Evolutionary conservation across 371 early-diverging fungal species (phyloP).

Genomic region (Thermomucor indicae-seudaticae): DNA sequence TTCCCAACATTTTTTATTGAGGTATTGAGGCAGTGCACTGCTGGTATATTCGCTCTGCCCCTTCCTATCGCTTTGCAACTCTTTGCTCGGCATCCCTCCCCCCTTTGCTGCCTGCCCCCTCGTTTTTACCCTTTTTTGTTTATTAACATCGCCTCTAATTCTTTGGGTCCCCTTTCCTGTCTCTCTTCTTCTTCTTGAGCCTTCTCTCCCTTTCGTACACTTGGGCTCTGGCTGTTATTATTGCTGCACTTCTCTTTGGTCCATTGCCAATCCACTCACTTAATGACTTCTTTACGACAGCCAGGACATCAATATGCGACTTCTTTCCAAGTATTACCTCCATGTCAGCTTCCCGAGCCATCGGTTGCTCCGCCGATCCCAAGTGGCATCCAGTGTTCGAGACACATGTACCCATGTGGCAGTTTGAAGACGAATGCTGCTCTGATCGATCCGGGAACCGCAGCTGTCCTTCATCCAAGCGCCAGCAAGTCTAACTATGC

Average conservation of each 20-base stretch:
- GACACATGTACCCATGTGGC: background rate
- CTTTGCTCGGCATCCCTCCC: background rate
- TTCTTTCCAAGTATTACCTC: conserved; percentile 3
- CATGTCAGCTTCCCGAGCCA: conserved; percentile 9
- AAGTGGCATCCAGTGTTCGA: too few species aligned
- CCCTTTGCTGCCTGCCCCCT: conserved; percentile 8
- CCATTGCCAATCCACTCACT: conserved; percentile 3
- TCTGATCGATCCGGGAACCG: background rate
- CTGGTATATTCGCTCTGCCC: background rate
- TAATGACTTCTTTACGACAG: conserved; percentile 19
- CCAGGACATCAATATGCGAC: conserved; percentile 6
- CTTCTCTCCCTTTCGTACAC: conserved; percentile 5
- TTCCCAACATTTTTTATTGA: background rate
- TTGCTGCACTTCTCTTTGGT: conserved; percentile 1
- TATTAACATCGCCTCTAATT: background rate
- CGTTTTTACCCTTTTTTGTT: conserved; percentile 4
- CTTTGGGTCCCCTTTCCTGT: conserved; percentile 1
- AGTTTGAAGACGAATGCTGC: background rate
- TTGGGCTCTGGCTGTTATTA: conserved; percentile 1
- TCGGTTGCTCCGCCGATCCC: background rate
- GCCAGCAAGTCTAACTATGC: conserved; percentile 1
- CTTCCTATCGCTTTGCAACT: background rate
- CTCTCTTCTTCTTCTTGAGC: background rate
- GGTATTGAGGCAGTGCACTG: background rate
- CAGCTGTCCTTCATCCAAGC: background rate